phyloP scores from a whole-genome alignment of 192 early-diverging fungal species.

The Kappamyces sp. region DNA sequence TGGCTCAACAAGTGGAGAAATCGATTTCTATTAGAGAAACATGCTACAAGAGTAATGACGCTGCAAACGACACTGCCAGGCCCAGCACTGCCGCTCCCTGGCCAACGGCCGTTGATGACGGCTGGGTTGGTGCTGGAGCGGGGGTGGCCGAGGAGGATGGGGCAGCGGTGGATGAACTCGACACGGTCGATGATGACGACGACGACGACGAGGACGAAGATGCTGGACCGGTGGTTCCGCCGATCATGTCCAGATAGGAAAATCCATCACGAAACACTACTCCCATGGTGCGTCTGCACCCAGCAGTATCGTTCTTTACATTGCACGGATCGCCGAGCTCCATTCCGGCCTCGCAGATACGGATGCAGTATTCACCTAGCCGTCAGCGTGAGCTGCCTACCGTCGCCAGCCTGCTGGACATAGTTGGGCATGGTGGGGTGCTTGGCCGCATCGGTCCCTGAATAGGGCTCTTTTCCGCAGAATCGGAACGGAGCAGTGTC shows the following conservation, averaged over 20 bases:
- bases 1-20: too few relatives aligned
- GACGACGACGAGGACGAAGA: too few relatives aligned
- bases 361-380: slow-evolving; percentile 9
- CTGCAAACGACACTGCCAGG: too few relatives aligned
- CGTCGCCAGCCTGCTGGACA: slow-evolving; percentile 28
- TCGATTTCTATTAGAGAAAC: too few relatives aligned
- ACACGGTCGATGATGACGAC: too few relatives aligned
- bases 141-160: too few relatives aligned
- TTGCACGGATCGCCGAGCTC: slow-evolving; percentile 21
- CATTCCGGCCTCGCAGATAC: slow-evolving; percentile 12
- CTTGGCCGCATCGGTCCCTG: slow-evolving; percentile 16
- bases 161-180: too few relatives aligned
- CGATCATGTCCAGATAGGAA: not conserved
- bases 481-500: not conserved
- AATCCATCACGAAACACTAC: slow-evolving; percentile 10
- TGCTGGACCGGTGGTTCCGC: not conserved
- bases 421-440: slow-evolving; percentile 20
- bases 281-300: slow-evolving; percentile 19
- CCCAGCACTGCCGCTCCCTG: too few relatives aligned
- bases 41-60: too few relatives aligned
- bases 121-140: too few relatives aligned
- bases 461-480: slow-evolving; percentile 37
- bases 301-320: slow-evolving; percentile 24
- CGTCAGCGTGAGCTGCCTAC: not conserved
- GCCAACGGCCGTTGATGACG: too few relatives aligned